A percentile compares a stretch with the other conserved stretches of the same genome.
Conservation (phyloP, 306 rosid genomes). For the Mimosa bimucronata region DNA sequence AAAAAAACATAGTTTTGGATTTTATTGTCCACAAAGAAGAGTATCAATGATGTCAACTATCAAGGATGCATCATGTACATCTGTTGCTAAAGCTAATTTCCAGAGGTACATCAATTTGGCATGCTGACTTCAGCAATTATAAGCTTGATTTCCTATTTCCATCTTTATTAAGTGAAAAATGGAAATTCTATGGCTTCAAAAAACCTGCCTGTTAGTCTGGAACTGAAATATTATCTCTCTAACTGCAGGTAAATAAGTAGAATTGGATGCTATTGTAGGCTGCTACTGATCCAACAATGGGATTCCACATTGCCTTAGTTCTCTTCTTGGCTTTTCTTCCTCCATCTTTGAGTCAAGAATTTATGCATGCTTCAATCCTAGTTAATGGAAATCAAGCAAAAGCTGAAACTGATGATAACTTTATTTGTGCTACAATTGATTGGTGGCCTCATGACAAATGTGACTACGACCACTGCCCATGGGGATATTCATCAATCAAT, state of each 20-base stretch:
- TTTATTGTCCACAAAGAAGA: neutral
- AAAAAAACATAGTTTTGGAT: neutral
- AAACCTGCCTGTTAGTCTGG: constrained; percentile 34
- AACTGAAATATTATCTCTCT: constrained; percentile 14
- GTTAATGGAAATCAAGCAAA: constrained; percentile 60
- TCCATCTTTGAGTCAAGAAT: constrained; percentile 51
- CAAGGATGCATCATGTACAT: neutral
- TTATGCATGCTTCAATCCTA: constrained; percentile 47
- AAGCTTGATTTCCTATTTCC: constrained; percentile 15
- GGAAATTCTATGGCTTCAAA: constrained; percentile 25
- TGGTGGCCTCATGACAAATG: constrained; percentile 98
- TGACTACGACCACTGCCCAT: constrained; percentile 81
- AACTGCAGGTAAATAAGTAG: constrained; percentile 47
- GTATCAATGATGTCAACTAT: neutral
- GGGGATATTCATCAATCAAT: constrained; percentile 72
- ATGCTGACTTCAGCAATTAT: neutral
- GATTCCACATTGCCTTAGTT: constrained; percentile 50
- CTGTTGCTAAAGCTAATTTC: neutral
- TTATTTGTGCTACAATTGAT: constrained; percentile 94
- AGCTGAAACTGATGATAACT: constrained; percentile 72
- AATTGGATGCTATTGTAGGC: constrained; percentile 37
- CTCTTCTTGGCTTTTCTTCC: constrained; percentile 57
- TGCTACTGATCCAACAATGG: constrained; percentile 55
- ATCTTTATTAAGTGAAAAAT: constrained; percentile 26
- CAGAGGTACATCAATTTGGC: neutral